Evolutionary conservation across 495 filamentous ascomycete species (phyloP).

Genomic region (Annulohypoxylon nitens): DNA sequence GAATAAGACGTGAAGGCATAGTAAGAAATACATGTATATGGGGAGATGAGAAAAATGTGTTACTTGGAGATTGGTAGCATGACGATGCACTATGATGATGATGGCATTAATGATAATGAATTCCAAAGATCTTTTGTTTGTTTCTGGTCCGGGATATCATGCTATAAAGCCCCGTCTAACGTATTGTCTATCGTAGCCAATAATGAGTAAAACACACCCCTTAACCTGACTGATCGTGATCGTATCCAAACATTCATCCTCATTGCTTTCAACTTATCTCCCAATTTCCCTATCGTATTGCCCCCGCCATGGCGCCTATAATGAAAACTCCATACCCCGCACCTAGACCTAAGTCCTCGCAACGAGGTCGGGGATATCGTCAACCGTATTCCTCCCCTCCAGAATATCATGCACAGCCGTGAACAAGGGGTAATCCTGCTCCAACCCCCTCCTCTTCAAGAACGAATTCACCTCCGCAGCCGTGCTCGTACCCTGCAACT

Average conservation of each 20-base stretch:
- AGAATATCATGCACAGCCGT: slow-evolving; percentile 82
- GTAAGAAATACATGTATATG: slow-evolving; percentile 6
- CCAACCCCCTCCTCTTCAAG: slow-evolving; percentile 78
- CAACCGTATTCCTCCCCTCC: slow-evolving; percentile 68
- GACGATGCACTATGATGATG: slow-evolving; percentile 7
- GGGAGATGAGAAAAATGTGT: slow-evolving; percentile 42
- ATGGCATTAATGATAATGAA: slow-evolving; percentile 22
- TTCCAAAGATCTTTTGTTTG: slow-evolving; percentile 4
- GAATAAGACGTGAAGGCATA: slow-evolving; percentile 8
- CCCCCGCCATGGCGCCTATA: neutral
- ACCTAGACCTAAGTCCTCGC: slow-evolving; percentile 52
- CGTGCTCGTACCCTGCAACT: slow-evolving; percentile 93
- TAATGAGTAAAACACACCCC: slow-evolving; percentile 6
- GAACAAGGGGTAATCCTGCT: slow-evolving; percentile 90
- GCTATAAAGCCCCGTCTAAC: slow-evolving; percentile 29
- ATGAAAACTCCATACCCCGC: neutral
- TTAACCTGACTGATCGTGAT: slow-evolving; percentile 12
- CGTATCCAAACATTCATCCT: slow-evolving; percentile 8
- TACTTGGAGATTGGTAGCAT: slow-evolving; percentile 42
- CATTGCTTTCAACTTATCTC: slow-evolving; percentile 10
- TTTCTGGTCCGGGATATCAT: slow-evolving; percentile 39
- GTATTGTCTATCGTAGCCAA: slow-evolving; percentile 31
- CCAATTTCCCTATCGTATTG: slow-evolving; percentile 9
- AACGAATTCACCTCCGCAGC: slow-evolving; percentile 91
- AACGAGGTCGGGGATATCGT: slow-evolving; percentile 72